These are phyloP conservation scores for Petrea volubilis DNA, from an alignment of 257 asterid species.

Conservation along the genomic window DNA sequence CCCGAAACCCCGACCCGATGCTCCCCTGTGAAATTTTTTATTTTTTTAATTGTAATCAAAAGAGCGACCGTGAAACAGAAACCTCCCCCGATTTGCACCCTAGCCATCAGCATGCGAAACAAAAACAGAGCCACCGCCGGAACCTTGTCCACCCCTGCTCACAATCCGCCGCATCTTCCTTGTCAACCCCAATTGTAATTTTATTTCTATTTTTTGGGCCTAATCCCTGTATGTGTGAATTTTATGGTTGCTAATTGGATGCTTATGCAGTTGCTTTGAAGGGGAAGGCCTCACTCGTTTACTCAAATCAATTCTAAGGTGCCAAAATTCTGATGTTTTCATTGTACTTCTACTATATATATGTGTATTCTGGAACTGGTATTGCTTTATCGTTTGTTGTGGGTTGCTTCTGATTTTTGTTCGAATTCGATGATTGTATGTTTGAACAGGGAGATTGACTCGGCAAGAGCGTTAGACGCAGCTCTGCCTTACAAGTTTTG, in stretches of 20 bases:
- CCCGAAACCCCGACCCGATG: too few species aligned
- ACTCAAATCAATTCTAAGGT: conserved; percentile 58
- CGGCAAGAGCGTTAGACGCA: conserved; percentile 37
- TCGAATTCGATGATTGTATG: conserved; percentile 14
- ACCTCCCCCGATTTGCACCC: too few species aligned
- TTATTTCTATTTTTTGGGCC: not conserved
- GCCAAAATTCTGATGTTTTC: not conserved
- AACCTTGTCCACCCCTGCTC: conserved; percentile 6
- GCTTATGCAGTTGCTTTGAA: conserved; percentile 56
- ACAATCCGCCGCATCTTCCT: conserved; percentile 16
- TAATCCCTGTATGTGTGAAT: not conserved
- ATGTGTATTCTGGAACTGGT: not conserved
- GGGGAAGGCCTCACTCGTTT: conserved; percentile 59
- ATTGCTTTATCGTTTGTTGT: not conserved
- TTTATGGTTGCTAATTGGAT: conserved; percentile 18
- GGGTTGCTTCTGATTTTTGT: not conserved
- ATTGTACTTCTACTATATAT: not conserved
- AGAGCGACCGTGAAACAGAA: too few species aligned
- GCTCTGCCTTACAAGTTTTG: conserved; percentile 68
- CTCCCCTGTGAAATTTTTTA: too few species aligned
- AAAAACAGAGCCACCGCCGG: conserved; percentile 28
- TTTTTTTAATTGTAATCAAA: too few species aligned
- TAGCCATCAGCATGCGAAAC: conserved; percentile 43
- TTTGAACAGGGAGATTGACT: conserved; percentile 63
- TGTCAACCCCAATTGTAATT: conserved; percentile 30